A percentile compares a stretch with the other conserved stretches of the same genome.
Evolutionary conservation across 148 eudicot genomes (phyloP).

Genomic region (Chenopodium album): DNA sequence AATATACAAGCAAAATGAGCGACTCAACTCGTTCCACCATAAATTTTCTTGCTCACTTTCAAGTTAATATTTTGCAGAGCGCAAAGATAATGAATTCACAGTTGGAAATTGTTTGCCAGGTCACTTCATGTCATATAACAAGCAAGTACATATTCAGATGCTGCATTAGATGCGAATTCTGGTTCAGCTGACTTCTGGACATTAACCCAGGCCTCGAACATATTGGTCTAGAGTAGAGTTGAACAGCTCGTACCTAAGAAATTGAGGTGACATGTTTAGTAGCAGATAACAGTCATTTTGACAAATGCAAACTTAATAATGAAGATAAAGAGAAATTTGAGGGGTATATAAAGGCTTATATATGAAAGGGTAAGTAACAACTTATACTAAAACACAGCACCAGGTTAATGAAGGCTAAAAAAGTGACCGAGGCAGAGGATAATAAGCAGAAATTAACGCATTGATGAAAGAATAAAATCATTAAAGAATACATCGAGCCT

Average conservation of each 20-base stretch:
- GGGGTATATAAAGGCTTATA: not conserved
- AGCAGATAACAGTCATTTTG: not conserved
- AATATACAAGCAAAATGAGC: not conserved
- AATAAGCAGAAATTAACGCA: not conserved
- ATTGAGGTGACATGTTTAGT: conserved; percentile 10
- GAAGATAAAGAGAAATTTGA: not conserved
- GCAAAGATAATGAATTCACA: not conserved
- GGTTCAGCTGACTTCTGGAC: not conserved
- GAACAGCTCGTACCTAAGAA: conserved; percentile 74
- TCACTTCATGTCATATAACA: not conserved
- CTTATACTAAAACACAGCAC: not conserved
- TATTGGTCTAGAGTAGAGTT: conserved; percentile 88
- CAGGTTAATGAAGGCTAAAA: not conserved
- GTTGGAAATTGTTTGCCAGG: not conserved
- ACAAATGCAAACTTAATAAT: not conserved
- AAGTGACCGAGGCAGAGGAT: not conserved
- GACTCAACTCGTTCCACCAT: not conserved
- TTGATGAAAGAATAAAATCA: not conserved
- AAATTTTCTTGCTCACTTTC: not conserved
- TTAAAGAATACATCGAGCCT: not conserved
- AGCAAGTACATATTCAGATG: not conserved
- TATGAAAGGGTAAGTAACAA: no score
- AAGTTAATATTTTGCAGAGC: not conserved
- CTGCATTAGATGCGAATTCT: not conserved
- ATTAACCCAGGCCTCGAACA: conserved; percentile 84